Conservation (phyloP, 2,329 filamentous ascomycete species). For the Parasarocladium wereldwijsianum region DNA sequence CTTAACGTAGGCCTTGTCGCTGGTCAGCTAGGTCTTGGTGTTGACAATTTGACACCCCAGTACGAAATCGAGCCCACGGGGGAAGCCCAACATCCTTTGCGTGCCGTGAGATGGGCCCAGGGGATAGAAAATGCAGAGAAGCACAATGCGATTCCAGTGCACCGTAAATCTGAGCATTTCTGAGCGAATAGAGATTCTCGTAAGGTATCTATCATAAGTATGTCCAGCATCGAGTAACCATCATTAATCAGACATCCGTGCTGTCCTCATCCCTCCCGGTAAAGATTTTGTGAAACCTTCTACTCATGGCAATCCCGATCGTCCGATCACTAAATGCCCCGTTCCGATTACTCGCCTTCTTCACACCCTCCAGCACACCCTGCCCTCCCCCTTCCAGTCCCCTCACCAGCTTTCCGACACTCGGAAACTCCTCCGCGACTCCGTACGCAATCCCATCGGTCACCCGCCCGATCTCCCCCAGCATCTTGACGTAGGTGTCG, state of each 20-base stretch:
- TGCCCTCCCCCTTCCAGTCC: conserved; percentile 46
- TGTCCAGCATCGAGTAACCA: too few relatives aligned
- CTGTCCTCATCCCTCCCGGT: conserved; percentile 38
- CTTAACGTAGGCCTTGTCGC: too few relatives aligned
- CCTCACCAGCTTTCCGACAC: conserved; percentile 39
- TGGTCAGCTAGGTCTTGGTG: too few relatives aligned
- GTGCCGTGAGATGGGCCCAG: too few relatives aligned
- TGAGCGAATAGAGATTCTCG: too few relatives aligned
- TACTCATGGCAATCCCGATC: conserved; percentile 43
- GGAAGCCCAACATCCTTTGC: too few relatives aligned
- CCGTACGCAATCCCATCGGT: conserved; percentile 61
- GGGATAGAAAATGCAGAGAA: too few relatives aligned
- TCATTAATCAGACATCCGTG: conserved; percentile 31
- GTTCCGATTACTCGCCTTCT: conserved; percentile 40
- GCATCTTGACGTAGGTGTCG: conserved; percentile 61
- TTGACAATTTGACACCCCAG: too few relatives aligned
- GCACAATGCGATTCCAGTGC: too few relatives aligned
- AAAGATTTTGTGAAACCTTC: conserved; percentile 45
- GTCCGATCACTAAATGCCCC: conserved; percentile 38
- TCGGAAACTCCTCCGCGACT: conserved; percentile 45
- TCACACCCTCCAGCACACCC: conserved; percentile 44
- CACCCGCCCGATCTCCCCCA: conserved; percentile 59
- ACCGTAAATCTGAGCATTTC: too few relatives aligned
- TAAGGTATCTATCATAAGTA: too few relatives aligned
- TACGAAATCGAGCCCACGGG: too few relatives aligned